Evolutionary conservation across 2,329 filamentous ascomycete species (phyloP), one percentile per base, ranked within the genome.

Genomic region (Cladosporium cucumerinum): DNA sequence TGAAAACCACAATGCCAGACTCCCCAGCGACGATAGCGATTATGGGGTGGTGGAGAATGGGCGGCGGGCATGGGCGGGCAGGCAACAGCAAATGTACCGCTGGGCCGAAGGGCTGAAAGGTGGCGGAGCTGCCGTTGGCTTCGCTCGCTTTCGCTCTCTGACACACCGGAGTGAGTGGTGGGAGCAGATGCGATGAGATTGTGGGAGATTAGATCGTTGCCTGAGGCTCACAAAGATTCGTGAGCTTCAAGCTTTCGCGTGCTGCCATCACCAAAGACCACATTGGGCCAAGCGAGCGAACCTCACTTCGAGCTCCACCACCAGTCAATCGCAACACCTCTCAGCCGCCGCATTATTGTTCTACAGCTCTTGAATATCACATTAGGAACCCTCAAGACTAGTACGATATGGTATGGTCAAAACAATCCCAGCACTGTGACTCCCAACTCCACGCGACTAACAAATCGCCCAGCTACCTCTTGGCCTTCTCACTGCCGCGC

Each of bases 401-500:
- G 39, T 34, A 46, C 43, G 66, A 16, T 32, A 73, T 73, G 71
- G 71, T 73, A 67, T 12, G 65, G 69, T 39, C 16, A 36, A 6
- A 30, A 46, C 3, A 30, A 30, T 4, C 14, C 12, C 26, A 30
- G 18, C 11, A 30, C 8, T 6, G 26, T 32, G 18, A 32, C 51
- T 43, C 32, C 36, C 60, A 61, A 65, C 34, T 51, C 65, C 66
- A 66, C 61, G 51, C 66, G 26, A 65, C 65, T 64, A 65, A 66
- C 49, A 34, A 28, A 49, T 16, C 55, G 21, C 21, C 52, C 72
- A 88, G 87, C 82, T 89, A 61, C 87, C 87, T 60, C 77, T 89
- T 65, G 93, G 93, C 75, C 89, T 99, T 59, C 86, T 99, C 68
- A 98, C 92, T 74, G 94, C 94, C 73, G 93, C 95, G 70, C 93